phyloP scores from a whole-genome alignment of 257 asterid genomes.

The Coffea canephora region DNA sequence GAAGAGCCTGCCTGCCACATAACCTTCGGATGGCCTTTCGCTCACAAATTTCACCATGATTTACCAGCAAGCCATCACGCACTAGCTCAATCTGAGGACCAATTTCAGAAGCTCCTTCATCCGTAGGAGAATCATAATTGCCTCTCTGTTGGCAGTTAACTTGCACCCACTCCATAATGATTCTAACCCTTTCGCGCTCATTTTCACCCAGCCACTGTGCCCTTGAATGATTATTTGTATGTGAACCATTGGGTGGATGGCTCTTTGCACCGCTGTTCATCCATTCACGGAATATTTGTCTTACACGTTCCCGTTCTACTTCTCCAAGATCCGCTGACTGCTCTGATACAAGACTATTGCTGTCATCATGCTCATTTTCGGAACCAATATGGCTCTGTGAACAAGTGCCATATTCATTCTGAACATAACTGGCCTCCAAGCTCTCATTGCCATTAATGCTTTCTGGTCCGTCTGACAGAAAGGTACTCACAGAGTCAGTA shows the following conservation, averaged over 20 bases:
- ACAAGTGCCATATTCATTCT: slow-evolving; percentile 26
- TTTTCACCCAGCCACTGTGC: slow-evolving; percentile 50
- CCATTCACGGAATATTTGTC: slow-evolving; percentile 81
- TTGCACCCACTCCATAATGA: slow-evolving; percentile 56
- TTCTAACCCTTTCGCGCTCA: slow-evolving; percentile 56
- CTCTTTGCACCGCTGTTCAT: slow-evolving; percentile 46
- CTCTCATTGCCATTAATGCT: slow-evolving; percentile 34
- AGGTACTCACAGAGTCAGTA: slow-evolving; percentile 32
- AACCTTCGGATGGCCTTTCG: slow-evolving; percentile 58
- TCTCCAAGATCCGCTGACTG: slow-evolving; percentile 73
- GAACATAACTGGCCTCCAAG: slow-evolving; percentile 36
- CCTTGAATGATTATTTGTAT: slow-evolving; percentile 28
- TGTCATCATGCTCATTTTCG: slow-evolving; percentile 48
- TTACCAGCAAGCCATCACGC: slow-evolving; percentile 39
- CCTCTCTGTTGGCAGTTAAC: slow-evolving; percentile 40
- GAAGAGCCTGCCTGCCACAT: slow-evolving; percentile 88
- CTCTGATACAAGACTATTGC: slow-evolving; percentile 49
- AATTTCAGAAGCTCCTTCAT: slow-evolving; percentile 40
- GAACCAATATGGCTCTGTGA: slow-evolving; percentile 34
- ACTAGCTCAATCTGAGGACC: slow-evolving; percentile 48
- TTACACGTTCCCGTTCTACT: slow-evolving; percentile 69
- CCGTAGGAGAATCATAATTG: slow-evolving; percentile 35
- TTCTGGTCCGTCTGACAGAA: slow-evolving; percentile 36
- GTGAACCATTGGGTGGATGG: slow-evolving; percentile 33
- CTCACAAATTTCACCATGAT: slow-evolving; percentile 42